A percentile compares a stretch with the other conserved stretches of the same genome.
Conservation (phyloP, 495 filamentous ascomycete genomes). For the Usnea hakonensis region DNA sequence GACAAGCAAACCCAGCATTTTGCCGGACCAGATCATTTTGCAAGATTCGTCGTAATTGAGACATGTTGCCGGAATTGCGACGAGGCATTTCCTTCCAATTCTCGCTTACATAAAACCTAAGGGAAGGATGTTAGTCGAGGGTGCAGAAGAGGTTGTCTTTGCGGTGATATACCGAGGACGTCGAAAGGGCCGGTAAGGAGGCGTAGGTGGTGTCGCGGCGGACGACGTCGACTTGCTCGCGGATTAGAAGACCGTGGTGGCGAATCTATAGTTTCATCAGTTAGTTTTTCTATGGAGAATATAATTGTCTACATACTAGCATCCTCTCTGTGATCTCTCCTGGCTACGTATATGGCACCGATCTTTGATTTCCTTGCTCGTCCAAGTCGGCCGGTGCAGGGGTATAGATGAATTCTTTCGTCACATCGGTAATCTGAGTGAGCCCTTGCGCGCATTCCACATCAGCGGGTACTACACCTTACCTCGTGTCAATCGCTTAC, state of each 20-base stretch:
- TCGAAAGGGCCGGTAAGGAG: conserved; percentile 1
- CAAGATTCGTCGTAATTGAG: too few species aligned
- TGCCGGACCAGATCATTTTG: too few species aligned
- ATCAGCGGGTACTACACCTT: too few species aligned
- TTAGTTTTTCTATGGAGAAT: neutral
- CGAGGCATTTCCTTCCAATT: too few species aligned
- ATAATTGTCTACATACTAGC: neutral
- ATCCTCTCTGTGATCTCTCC: conserved; percentile 15
- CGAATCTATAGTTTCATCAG: conserved; percentile 1
- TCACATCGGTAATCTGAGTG: conserved; percentile 18
- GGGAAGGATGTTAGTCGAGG: too few species aligned
- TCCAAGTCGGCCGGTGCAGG: conserved; percentile 12
- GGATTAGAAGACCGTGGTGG: conserved; percentile 13
- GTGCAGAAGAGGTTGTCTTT: conserved; percentile 14
- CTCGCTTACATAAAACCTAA: too few species aligned
- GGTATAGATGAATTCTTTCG: conserved; percentile 13
- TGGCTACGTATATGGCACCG: conserved; percentile 12
- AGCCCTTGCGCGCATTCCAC: conserved; percentile 20
- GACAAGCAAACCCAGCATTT: too few species aligned
- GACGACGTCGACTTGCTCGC: conserved; percentile 13
- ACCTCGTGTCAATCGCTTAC: too few species aligned
- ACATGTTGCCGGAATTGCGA: too few species aligned
- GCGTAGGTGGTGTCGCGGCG: conserved; percentile 13
- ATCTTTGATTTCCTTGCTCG: conserved; percentile 12
- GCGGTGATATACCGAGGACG: conserved; percentile 7